Evolutionary conservation across 495 filamentous ascomycete species (phyloP).

Genomic region (Annulohypoxylon stygium): DNA sequence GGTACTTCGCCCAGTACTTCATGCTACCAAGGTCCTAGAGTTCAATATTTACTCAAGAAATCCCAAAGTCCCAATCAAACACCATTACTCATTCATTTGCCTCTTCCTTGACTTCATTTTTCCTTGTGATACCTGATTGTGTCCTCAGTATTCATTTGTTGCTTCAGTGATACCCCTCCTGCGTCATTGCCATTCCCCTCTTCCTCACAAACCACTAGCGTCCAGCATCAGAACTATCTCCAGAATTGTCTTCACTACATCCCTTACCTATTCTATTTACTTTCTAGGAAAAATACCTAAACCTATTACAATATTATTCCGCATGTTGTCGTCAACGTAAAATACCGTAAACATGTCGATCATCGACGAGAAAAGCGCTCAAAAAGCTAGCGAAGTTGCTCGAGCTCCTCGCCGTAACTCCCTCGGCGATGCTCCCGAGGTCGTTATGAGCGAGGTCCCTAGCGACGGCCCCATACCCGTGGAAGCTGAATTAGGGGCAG

Average conservation of each 20-base stretch:
- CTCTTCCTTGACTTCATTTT: constrained; percentile 1
- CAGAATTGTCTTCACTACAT: constrained; percentile 1
- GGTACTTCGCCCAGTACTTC: neutral
- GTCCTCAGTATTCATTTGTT: constrained; percentile 20
- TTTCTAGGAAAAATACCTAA: neutral
- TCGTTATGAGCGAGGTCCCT: constrained; percentile 21
- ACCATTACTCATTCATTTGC: neutral
- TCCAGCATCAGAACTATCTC: neutral
- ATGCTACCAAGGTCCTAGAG: neutral
- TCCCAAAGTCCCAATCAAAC: neutral
- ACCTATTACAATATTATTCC: constrained; percentile 12
- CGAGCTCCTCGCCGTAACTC: constrained; percentile 27
- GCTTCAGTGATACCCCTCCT: constrained; percentile 45
- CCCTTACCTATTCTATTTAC: neutral
- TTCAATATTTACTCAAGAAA: constrained; percentile 19
- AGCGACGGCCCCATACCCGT: constrained; percentile 42
- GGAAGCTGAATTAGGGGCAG: constrained; percentile 47
- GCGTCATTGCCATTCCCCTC: constrained; percentile 19
- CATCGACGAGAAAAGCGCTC: constrained; percentile 31
- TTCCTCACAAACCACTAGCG: neutral
- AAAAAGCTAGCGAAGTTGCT: neutral
- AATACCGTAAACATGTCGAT: constrained; percentile 34
- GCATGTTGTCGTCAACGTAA: constrained; percentile 15
- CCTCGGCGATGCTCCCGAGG: constrained; percentile 37
- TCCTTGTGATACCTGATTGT: constrained; percentile 27